These are phyloP conservation scores for Amaranthus palmeri DNA, from an alignment of 148 eudicot genomes.

Conservation along the genomic window DNA sequence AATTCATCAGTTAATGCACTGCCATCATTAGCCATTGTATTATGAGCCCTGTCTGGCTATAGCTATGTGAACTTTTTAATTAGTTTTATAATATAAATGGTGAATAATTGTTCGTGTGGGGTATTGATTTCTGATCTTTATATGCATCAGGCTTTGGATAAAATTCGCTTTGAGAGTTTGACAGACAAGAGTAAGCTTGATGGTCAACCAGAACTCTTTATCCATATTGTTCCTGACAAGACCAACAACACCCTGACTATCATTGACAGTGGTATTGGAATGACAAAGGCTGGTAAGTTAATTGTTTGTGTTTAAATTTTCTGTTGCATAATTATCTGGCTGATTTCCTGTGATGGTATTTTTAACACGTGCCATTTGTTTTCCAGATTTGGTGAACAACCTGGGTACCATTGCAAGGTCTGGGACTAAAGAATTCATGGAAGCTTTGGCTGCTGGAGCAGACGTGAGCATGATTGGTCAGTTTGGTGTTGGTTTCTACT, in stretches of 20 bases:
- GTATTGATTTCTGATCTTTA: neutral
- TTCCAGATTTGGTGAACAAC: constrained; percentile 74
- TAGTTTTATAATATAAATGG: too few relatives aligned
- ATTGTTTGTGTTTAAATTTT: neutral
- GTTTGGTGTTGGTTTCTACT: constrained; percentile 74
- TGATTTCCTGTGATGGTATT: neutral
- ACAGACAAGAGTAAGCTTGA: constrained; percentile 71
- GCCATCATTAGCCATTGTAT: neutral
- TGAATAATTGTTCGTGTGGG: too few relatives aligned
- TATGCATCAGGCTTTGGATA: constrained; percentile 45
- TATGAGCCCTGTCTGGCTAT: too few relatives aligned
- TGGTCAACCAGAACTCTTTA: constrained; percentile 63
- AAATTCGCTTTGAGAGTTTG: constrained; percentile 62
- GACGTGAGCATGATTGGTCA: constrained; percentile 87
- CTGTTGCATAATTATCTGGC: neutral
- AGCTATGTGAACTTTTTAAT: neutral
- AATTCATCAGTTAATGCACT: neutral
- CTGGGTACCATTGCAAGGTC: constrained; percentile 74
- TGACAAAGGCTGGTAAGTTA: constrained; percentile 69
- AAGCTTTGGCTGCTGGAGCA: constrained; percentile 82
- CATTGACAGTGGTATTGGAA: constrained; percentile 75
- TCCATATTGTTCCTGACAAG: constrained; percentile 68
- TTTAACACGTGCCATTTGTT: neutral
- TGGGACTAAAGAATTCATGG: constrained; percentile 83
- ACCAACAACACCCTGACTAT: constrained; percentile 52